A percentile compares a stretch with the other conserved stretches of the same genome.
Evolutionary conservation across 345 rosid species (phyloP).

Genomic region (Eucalyptus camaldulensis): DNA sequence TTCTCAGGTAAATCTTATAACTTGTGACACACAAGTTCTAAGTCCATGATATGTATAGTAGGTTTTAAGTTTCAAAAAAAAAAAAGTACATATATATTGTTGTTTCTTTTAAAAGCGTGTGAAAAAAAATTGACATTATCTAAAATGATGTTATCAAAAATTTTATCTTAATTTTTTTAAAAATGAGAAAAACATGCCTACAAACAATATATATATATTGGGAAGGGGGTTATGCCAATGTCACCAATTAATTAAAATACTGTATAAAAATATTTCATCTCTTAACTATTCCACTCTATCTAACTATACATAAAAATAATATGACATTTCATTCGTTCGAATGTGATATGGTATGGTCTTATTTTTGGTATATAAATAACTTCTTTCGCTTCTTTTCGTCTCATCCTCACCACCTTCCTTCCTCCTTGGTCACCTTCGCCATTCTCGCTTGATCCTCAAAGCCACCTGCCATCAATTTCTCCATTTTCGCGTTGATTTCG

Average conservation of each 20-base stretch:
- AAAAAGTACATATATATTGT: rapidly evolving
- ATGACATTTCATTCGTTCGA: background rate
- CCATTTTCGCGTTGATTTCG: background rate
- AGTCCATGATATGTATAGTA: rapidly evolving
- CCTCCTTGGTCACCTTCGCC: background rate
- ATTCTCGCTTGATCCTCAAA: background rate
- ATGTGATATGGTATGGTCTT: background rate
- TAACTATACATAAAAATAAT: background rate
- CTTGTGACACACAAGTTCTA: too few species aligned
- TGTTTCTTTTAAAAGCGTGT: rapidly evolving
- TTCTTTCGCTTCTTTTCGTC: rapidly evolving
- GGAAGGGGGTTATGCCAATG: background rate
- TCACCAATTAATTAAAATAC: background rate
- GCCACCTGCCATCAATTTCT: background rate
- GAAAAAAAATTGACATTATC: background rate
- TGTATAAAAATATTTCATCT: background rate
- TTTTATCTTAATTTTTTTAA: background rate
- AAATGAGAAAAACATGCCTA: rapidly evolving
- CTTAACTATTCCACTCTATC: background rate
- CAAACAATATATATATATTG: too few species aligned
- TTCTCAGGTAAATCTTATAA: too few species aligned
- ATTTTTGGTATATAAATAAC: background rate
- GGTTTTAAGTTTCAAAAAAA: rapidly evolving
- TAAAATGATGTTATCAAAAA: background rate
- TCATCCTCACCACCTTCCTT: background rate